These are phyloP conservation scores for Xylaria intraflava DNA, from an alignment of 495 filamentous ascomycete genomes.

Conservation along the genomic window DNA sequence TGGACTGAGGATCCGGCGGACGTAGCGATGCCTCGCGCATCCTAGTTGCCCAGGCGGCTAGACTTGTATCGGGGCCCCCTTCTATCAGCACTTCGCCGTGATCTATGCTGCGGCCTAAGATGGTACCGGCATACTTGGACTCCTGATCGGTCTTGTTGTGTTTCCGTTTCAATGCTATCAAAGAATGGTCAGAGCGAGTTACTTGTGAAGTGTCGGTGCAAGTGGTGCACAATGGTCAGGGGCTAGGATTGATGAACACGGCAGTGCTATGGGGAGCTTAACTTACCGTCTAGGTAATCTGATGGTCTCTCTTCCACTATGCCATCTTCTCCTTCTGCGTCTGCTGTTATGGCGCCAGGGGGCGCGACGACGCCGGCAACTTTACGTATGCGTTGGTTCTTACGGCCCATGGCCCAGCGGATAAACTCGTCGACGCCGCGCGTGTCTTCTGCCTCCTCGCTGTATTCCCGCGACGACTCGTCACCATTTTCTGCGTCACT, in stretches of 20 bases:
- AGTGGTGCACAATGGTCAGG: background rate
- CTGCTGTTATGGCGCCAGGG: conserved; percentile 15
- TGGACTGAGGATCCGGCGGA: conserved; percentile 12
- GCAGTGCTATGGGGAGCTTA: background rate
- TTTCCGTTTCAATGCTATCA: conserved; percentile 65
- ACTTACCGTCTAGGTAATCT: conserved; percentile 65
- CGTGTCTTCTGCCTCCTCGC: conserved; percentile 56
- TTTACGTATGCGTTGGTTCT: conserved; percentile 61
- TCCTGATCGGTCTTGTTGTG: conserved; percentile 76
- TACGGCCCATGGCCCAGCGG: conserved; percentile 61
- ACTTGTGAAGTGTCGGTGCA: background rate
- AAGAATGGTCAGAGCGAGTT: background rate
- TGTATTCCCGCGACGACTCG: conserved; percentile 35
- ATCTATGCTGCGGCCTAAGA: conserved; percentile 63
- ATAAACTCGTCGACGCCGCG: conserved; percentile 66
- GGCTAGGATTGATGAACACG: background rate
- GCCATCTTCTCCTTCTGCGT: conserved; percentile 12
- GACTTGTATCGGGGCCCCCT: conserved; percentile 58
- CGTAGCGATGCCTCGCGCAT: conserved; percentile 20
- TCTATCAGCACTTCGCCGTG: conserved; percentile 63
- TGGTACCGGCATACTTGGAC: conserved; percentile 69
- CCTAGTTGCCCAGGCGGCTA: conserved; percentile 56
- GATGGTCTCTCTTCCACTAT: conserved; percentile 38
- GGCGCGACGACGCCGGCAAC: conserved; percentile 51
- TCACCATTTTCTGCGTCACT: conserved; percentile 44